Evolutionary conservation across 441 rosid species (phyloP).

Genomic region (Erodium moschatum): DNA sequence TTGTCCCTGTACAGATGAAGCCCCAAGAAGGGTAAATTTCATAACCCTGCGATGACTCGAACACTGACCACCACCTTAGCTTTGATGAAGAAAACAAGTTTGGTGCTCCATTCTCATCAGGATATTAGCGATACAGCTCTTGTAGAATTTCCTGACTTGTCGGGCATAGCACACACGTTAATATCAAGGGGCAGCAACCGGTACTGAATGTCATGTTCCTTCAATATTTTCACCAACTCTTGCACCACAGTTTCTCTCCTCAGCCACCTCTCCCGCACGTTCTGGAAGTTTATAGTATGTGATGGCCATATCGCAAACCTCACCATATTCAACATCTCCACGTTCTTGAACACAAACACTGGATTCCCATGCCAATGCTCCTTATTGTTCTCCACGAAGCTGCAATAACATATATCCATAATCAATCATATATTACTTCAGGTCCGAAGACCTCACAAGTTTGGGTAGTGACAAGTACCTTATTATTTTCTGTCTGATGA

Average conservation of each 20-base stretch:
- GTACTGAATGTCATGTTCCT: conserved; percentile 15
- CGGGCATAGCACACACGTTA: conserved; percentile 12
- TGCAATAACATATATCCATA: not conserved
- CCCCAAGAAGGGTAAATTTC: too few species aligned
- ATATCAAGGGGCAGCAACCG: conserved; percentile 11
- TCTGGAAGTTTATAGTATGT: conserved; percentile 13
- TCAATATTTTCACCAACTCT: conserved; percentile 14
- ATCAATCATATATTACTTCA: too few species aligned
- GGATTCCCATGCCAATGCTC: conserved; percentile 12
- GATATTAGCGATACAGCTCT: too few species aligned
- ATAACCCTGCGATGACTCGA: too few species aligned
- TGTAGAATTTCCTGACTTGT: too few species aligned
- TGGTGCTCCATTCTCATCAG: too few species aligned
- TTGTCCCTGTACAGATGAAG: too few species aligned
- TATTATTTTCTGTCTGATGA: conserved; percentile 15
- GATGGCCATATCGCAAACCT: conserved; percentile 1
- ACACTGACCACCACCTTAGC: too few species aligned
- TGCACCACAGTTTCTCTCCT: conserved; percentile 8
- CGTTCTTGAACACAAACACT: not conserved
- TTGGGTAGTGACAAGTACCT: conserved; percentile 1
- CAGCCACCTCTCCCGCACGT: conserved; percentile 8
- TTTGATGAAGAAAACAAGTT: too few species aligned
- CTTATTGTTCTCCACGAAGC: conserved; percentile 10
- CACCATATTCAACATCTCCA: conserved; percentile 13
- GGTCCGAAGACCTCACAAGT: too few species aligned